Evolutionary conservation across 2,329 filamentous ascomycete species (phyloP).

Genomic region (Pseudogymnoascus sp.): DNA sequence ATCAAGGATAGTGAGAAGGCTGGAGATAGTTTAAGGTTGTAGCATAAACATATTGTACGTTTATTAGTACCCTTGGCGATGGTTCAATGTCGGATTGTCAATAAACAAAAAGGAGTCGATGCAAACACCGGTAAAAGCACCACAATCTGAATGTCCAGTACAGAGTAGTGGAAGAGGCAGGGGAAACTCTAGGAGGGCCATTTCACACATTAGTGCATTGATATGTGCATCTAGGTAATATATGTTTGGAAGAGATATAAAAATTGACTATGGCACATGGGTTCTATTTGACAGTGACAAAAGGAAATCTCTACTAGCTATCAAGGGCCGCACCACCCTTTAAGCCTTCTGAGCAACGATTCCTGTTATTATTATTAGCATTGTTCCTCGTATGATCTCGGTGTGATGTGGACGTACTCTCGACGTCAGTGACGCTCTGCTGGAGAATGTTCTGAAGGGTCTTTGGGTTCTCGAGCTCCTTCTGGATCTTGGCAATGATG

Average conservation of each 20-base stretch:
- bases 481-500: constrained; percentile 95
- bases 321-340: neutral
- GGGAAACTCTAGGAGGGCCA: neutral
- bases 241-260: constrained; percentile 5
- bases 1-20: neutral
- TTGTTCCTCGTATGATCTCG: neutral
- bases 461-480: constrained; percentile 98
- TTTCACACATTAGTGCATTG: neutral
- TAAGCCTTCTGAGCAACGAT: constrained; percentile 12
- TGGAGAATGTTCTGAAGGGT: constrained; percentile 93
- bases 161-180: neutral
- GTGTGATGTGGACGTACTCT: constrained; percentile 57
- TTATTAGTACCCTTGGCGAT: no score
- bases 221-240: neutral
- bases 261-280: constrained; percentile 11
- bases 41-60: neutral
- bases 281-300: constrained; percentile 11
- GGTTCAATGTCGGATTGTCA: neutral
- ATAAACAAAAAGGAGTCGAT: neutral
- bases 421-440: constrained; percentile 91
- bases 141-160: neutral
- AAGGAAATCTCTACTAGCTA: constrained; percentile 10
- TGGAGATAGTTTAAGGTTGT: neutral
- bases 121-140: neutral
- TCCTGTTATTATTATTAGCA: constrained; percentile 6